phyloP scores from a whole-genome alignment of 2,329 filamentous ascomycete genomes.

The Nigrospora oryzae region DNA sequence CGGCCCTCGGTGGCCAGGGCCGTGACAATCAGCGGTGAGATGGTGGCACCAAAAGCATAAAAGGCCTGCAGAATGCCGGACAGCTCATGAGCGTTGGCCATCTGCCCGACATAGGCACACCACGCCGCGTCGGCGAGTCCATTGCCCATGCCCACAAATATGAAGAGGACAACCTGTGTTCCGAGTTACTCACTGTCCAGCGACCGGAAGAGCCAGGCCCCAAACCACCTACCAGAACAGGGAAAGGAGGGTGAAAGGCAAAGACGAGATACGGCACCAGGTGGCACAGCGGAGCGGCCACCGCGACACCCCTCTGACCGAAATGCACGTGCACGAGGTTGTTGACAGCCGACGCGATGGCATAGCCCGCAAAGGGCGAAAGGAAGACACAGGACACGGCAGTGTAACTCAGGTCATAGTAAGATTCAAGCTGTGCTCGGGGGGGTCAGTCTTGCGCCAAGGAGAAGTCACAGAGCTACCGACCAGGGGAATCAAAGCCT shows the following conservation, averaged over 20 bases:
- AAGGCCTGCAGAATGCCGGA: constrained; percentile 60
- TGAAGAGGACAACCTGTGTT: constrained; percentile 39
- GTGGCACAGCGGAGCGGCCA: constrained; percentile 51
- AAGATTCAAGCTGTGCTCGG: constrained; percentile 28
- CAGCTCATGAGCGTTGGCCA: constrained; percentile 61
- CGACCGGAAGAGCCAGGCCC: no score
- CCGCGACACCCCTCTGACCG: constrained; percentile 61
- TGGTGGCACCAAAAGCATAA: constrained; percentile 60
- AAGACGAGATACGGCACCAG: constrained; percentile 52
- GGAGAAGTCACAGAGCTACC: constrained; percentile 8
- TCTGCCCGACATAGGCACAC: constrained; percentile 53
- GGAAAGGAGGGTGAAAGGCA: constrained; percentile 58
- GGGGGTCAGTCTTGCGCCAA: not conserved
- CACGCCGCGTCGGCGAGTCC: constrained; percentile 52
- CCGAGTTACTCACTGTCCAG: no score
- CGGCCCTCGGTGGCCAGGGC: constrained; percentile 56
- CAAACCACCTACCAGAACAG: constrained; percentile 41
- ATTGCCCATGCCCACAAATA: constrained; percentile 62
- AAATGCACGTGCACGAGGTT: constrained; percentile 28
- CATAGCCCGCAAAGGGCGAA: constrained; percentile 36
- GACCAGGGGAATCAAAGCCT: constrained; percentile 45
- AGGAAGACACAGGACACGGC: constrained; percentile 39
- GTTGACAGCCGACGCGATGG: constrained; percentile 32
- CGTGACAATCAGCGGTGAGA: constrained; percentile 64
- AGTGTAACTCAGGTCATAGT: constrained; percentile 37